Base-by-base conservation (phyloP, 441 rosid species). In the Pelargonium cotyledonis region DNA sequence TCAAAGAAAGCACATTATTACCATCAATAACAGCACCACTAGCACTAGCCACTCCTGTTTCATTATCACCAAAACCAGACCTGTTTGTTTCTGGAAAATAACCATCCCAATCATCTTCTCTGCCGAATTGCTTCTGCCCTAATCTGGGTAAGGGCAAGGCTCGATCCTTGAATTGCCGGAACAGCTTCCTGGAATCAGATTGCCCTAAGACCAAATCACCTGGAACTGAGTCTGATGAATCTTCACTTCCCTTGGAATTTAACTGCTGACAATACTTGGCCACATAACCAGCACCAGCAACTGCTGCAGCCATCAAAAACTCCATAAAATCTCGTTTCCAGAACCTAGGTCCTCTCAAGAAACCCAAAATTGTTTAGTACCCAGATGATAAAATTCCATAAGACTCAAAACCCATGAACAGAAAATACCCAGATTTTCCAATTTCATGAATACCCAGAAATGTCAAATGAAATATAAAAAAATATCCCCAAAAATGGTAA, bases 231-330 rank as follows among this genome's bases (percentile, higher is more conserved):
- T 75, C 75, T 2, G 65, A 72, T 23, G 73, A 70, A 58, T 44
- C 68, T 40, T 79, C 77, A 65, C 29, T 47, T 16, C n/a, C 66
- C 31, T 49, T 66, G 21, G 72, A 72, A 0, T 66, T 69, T 41
- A 75, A 55, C 73, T 70, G 74, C 29, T 68, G 49, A 72, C 68
- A 75, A 68, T 77, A 75, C 76, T 77, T 83, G 5, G 80, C 81
- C 0, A 68, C 31, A 70, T 77, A 83, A 14, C 81, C 75, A 0
- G 79, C 83, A 2, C 80, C 84, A 46, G 84, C 76, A 68, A 81
- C 79, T 55, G 83, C 86, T 67, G 79, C 84, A 12, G 79, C 77
- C n/a, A 77, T 68, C 86, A 81, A 83, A 63, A 83, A 71, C 46
- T 80, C 86, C 84, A 83, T 83, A 16, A 15, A 11, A 49, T 10